Evolutionary conservation across 2,329 filamentous ascomycete species (phyloP).

Genomic region (Calonectria hongkongensis): DNA sequence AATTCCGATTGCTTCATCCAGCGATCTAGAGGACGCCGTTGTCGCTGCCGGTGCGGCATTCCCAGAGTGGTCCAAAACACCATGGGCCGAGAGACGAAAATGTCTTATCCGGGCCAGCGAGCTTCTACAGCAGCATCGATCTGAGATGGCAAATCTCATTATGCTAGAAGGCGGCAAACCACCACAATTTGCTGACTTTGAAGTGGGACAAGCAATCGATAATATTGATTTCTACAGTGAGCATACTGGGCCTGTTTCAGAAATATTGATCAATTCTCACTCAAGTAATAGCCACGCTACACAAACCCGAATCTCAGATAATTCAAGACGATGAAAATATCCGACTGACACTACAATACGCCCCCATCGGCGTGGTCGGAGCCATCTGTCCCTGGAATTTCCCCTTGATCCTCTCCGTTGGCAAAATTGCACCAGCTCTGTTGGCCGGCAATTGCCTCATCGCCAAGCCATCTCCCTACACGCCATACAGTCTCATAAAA

Average conservation of each 20-base stretch:
- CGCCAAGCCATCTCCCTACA: constrained; percentile 14
- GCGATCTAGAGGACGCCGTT: background rate
- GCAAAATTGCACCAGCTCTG: constrained; percentile 12
- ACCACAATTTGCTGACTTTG: constrained; percentile 1
- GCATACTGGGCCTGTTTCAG: background rate
- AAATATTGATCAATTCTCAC: background rate
- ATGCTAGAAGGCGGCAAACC: constrained; percentile 8
- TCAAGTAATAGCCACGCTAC: background rate
- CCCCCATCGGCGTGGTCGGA: constrained; percentile 3
- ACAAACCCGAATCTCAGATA: constrained; percentile 3
- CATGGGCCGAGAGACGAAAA: constrained; percentile 1
- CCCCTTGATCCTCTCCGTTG: background rate
- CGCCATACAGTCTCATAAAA: constrained; percentile 6
- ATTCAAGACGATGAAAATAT: constrained; percentile 7
- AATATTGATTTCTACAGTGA: constrained; percentile 3
- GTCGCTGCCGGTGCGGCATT: background rate
- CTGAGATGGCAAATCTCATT: constrained; percentile 3
- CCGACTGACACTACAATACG: constrained; percentile 5
- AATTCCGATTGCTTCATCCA: background rate
- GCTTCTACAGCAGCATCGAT: background rate
- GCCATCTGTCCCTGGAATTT: constrained; percentile 20
- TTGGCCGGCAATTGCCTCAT: constrained; percentile 8
- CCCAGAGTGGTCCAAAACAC: background rate
- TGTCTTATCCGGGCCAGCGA: constrained; percentile 1
- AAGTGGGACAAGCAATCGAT: constrained; percentile 9